A percentile compares a stretch with the other conserved stretches of the same genome.
These are phyloP conservation scores for Aspergillus flavus DNA, from an alignment of 2,329 filamentous ascomycete genomes.

Conservation along the genomic window DNA sequence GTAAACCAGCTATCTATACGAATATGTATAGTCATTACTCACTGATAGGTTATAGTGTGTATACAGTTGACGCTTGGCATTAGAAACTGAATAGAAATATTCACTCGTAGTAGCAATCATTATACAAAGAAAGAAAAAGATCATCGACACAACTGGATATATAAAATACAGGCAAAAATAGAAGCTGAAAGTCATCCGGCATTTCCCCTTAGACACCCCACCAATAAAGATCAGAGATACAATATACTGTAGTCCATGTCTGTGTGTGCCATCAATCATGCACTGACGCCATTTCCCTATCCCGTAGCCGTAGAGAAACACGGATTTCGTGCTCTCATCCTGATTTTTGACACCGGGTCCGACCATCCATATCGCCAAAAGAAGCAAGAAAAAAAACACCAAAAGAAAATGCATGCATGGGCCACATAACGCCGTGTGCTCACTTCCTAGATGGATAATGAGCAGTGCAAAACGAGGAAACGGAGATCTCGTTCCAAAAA, in stretches of 20 bases:
- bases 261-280: background rate
- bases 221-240: background rate
- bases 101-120: background rate
- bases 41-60: background rate
- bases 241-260: background rate
- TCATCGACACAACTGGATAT: constrained; percentile 5
- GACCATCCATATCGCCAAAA: constrained; percentile 6
- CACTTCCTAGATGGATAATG: background rate
- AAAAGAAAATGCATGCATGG: constrained; percentile 11
- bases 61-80: background rate
- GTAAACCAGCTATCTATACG: background rate
- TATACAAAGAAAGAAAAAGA: background rate
- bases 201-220: background rate
- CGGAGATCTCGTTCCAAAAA: background rate
- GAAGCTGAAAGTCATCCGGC: background rate
- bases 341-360: background rate
- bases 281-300: background rate
- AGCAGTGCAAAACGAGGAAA: background rate
- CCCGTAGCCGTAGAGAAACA: background rate
- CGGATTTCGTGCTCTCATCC: background rate
- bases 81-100: background rate
- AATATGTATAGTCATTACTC: background rate
- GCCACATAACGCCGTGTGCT: constrained; percentile 10
- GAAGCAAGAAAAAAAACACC: constrained; percentile 12
- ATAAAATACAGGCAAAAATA: constrained; percentile 4